These are phyloP conservation scores for Fremontodendron californicum DNA, from an alignment of 345 rosid species.

Conservation along the genomic window DNA sequence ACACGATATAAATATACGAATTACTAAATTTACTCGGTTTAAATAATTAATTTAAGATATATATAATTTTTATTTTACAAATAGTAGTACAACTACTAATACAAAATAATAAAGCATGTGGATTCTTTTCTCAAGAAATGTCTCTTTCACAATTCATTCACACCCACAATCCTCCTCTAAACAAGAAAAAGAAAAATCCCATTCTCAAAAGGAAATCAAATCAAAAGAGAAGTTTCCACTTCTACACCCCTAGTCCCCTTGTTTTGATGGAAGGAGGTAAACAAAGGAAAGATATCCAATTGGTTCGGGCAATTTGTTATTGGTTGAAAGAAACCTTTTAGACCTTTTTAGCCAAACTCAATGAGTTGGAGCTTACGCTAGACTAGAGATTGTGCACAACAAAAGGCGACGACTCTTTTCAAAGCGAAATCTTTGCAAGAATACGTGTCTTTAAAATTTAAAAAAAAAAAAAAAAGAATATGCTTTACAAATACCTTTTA, in stretches of 20 bases:
- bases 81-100: too few relatives aligned
- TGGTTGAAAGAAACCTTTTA: slow-evolving; percentile 22
- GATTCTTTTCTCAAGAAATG: not conserved
- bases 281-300: not conserved
- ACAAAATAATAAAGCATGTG: too few relatives aligned
- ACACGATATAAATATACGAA: too few relatives aligned
- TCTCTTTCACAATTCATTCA: not conserved
- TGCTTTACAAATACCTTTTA: not conserved
- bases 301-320: slow-evolving; percentile 21
- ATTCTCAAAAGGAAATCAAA: slow-evolving; percentile 14
- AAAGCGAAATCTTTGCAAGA: not conserved
- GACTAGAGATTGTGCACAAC: not conserved
- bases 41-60: too few relatives aligned
- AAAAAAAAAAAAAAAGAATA: too few relatives aligned
- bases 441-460: not conserved
- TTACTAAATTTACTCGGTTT: too few relatives aligned
- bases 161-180: not conserved
- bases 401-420: slow-evolving; percentile 15
- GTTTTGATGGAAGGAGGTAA: not conserved
- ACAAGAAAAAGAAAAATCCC: not conserved
- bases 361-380: slow-evolving; percentile 15
- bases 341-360: not conserved
- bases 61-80: too few relatives aligned
- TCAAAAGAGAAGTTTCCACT: slow-evolving; percentile 17
- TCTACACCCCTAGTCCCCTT: not conserved